Evolutionary conservation across 208 protist genomes (phyloP).

Genomic region (Angomonas deanei): DNA sequence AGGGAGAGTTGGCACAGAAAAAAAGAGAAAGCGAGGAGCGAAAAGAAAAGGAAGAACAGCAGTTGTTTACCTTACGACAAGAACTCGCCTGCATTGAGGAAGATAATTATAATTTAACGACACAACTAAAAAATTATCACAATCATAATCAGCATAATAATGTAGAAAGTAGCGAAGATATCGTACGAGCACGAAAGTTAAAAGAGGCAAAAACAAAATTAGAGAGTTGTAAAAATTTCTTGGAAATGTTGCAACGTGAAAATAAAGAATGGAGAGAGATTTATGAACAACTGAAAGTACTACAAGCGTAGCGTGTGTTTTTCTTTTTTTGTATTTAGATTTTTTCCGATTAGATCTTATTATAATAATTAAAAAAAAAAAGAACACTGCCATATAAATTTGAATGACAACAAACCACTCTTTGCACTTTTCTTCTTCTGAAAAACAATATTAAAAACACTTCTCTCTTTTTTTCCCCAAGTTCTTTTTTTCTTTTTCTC

Average conservation of each 20-base stretch:
- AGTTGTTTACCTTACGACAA: background rate
- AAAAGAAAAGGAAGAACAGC: background rate
- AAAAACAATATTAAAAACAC: background rate
- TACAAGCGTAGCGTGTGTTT: constrained; percentile 6
- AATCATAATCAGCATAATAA: too few relatives aligned
- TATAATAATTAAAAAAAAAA: background rate
- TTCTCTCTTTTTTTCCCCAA: background rate
- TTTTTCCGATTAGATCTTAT: background rate
- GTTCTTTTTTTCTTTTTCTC: constrained; percentile 5
- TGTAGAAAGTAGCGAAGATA: constrained; percentile 6
- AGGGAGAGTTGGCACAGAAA: background rate
- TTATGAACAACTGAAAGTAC: constrained; percentile 31
- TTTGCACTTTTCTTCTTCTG: background rate
- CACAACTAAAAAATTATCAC: background rate
- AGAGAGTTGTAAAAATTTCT: constrained; percentile 23
- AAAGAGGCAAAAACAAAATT: constrained; percentile 33
- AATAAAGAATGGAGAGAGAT: constrained; percentile 52
- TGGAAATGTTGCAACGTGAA: constrained; percentile 36
- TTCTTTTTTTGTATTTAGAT: constrained; percentile 14
- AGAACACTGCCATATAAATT: background rate
- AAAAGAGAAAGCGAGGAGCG: background rate
- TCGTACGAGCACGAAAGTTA: constrained; percentile 17
- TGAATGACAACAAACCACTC: background rate
- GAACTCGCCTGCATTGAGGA: background rate
- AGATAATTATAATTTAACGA: background rate